Base-by-base conservation (phyloP, 352 stramenopile species). In the Globisporangium polare region DNA sequence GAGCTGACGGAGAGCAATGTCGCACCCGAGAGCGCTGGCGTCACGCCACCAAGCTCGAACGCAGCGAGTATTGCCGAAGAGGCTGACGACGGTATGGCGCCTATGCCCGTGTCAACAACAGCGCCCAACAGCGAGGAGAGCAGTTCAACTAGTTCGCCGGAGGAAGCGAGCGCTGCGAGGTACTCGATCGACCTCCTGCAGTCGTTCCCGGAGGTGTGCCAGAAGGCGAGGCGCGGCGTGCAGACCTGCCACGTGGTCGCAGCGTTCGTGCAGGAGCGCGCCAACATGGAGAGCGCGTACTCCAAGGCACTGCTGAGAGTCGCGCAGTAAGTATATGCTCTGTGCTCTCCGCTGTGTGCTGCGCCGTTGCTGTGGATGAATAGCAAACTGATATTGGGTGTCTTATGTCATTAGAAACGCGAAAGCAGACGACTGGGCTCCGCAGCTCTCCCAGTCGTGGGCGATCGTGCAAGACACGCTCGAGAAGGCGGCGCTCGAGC, bases 131-230 rank as follows among this genome's bases (percentile, higher is more conserved):
- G 22, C 31, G 43, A 35, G 15, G 41, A 37, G 17, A 39, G 27
- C 29, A 26, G n/a, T 9, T 26, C 35, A 29, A 41, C 3, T 33
- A 33, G 8, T 15, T 22, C 50, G 2, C 29, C 10, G 17, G 50
- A 52, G 29, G 54, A 43, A 33, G 24, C 26, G 13, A 42, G 26
- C 43, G 10, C 50, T 7, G 45, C 22, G 29, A 43, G 68, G 18
- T 92, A 94, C 67, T 79, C 80, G n/a, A 72, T 73, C n/a, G 83
- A 94, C 31, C 80, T 92, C 18, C 79, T 86, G 51, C 63, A 76
- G 43, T 72, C 85, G 33, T 94, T 94, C 49, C 55, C 71, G 5
- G 78, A 73, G 57, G 85, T 94, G 50, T 89, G 79, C 52, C 73
- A 86, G 60, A 90, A 90, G 58, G 83, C 80, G 51, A 92, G 88